phyloP scores from a whole-genome alignment of 768 basidiomycete genomes.

The Royoungia palumana region DNA sequence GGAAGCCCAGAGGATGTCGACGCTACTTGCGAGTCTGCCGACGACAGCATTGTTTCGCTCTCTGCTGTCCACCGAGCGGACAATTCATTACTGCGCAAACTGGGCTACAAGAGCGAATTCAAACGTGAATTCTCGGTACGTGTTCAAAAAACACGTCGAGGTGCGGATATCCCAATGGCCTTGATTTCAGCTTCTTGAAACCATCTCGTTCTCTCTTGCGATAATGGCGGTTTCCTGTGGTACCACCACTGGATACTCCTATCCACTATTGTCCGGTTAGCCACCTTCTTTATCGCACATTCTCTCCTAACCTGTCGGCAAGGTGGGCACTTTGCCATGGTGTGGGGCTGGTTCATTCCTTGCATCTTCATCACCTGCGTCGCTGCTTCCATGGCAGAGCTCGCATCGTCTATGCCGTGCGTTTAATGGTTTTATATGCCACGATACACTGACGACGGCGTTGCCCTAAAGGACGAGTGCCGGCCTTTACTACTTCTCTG shows the following conservation, averaged over 20 bases:
- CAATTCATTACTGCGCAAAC: slow-evolving; percentile 17
- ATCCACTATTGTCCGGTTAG: slow-evolving; percentile 17
- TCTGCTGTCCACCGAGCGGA: slow-evolving; percentile 15
- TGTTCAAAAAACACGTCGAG: no score
- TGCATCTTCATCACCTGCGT: slow-evolving; percentile 18
- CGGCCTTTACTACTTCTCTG: slow-evolving; percentile 28
- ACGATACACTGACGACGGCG: no score
- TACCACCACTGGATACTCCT: slow-evolving; percentile 17
- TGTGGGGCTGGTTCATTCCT: slow-evolving; percentile 24
- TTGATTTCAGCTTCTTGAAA: slow-evolving; percentile 18
- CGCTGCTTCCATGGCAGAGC: slow-evolving; percentile 20
- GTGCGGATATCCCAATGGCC: no score
- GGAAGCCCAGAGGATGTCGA: not conserved
- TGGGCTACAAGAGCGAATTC: slow-evolving; percentile 28
- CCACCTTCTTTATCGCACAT: not conserved
- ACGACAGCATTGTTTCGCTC: slow-evolving; percentile 1
- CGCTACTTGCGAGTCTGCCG: not conserved
- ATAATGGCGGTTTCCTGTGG: slow-evolving; percentile 25
- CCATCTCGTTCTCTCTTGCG: slow-evolving; percentile 23
- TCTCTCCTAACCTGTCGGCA: not conserved
- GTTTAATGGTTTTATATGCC: not conserved
- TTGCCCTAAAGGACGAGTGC: slow-evolving; percentile 17
- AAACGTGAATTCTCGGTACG: slow-evolving; percentile 24
- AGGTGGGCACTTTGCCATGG: slow-evolving; percentile 25
- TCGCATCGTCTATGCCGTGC: slow-evolving; percentile 22